Conservation (phyloP, 1,284 basidiomycete genomes). For the Naganishia cerealis region DNA sequence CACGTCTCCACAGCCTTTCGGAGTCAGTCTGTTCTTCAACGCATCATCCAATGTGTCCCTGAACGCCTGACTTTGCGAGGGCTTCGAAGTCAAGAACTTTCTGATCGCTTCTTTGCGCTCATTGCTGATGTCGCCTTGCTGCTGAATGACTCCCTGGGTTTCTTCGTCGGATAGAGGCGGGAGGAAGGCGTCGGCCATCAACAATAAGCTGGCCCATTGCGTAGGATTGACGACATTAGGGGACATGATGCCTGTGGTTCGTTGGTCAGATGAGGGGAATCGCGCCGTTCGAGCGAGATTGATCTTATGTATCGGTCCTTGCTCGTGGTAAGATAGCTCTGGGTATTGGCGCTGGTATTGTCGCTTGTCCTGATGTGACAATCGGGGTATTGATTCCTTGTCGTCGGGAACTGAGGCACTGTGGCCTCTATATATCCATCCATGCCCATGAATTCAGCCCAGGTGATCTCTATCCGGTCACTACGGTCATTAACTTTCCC, state of each 20-base stretch:
- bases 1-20: constrained; percentile 35
- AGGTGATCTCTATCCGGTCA: not conserved
- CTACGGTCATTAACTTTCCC: not conserved
- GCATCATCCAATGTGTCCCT: constrained; percentile 19
- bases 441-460: constrained; percentile 1
- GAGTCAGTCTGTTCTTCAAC: constrained; percentile 26
- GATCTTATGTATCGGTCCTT: too few relatives aligned
- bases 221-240: constrained; percentile 4
- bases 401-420: too few relatives aligned
- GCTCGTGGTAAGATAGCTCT: too few relatives aligned
- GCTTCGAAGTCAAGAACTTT: constrained; percentile 30
- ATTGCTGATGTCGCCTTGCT: constrained; percentile 7
- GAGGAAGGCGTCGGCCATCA: constrained; percentile 37
- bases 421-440: not conserved
- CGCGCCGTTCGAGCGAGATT: too few relatives aligned
- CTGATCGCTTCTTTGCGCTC: constrained; percentile 31
- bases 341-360: too few relatives aligned
- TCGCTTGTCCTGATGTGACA: too few relatives aligned
- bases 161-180: constrained; percentile 32
- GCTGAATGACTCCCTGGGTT: constrained; percentile 27
- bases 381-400: too few relatives aligned
- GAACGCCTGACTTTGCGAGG: constrained; percentile 26
- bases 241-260: not conserved
- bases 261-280: not conserved
- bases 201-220: constrained; percentile 33